phyloP scores from a whole-genome alignment of 2,329 filamentous ascomycete genomes.

The Gyromitra esculenta region DNA sequence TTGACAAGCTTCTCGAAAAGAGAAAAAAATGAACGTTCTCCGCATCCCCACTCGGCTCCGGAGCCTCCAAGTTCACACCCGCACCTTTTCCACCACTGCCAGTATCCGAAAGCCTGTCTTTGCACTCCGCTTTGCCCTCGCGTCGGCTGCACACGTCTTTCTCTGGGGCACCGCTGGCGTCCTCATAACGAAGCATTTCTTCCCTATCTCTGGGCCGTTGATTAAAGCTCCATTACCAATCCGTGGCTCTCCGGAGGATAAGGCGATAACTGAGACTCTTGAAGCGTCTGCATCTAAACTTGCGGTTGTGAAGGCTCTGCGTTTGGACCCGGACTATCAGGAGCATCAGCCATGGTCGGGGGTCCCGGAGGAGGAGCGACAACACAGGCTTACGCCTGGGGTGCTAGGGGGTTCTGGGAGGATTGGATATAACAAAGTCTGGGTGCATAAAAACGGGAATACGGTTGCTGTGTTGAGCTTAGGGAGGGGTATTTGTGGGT shows the following conservation, averaged over 20 bases:
- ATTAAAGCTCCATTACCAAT: slow-evolving; percentile 28
- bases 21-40: slow-evolving; percentile 29
- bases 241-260: neutral
- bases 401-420: slow-evolving; percentile 37
- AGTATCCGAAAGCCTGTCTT: neutral
- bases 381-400: slow-evolving; percentile 28
- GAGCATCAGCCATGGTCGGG: slow-evolving; percentile 39
- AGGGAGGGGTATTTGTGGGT: slow-evolving; percentile 43
- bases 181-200: slow-evolving; percentile 33
- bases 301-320: slow-evolving; percentile 29
- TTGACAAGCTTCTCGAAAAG: neutral
- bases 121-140: slow-evolving; percentile 27
- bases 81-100: slow-evolving; percentile 10
- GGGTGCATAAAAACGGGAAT: slow-evolving; percentile 44
- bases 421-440: slow-evolving; percentile 46
- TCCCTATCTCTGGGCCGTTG: slow-evolving; percentile 38
- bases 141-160: slow-evolving; percentile 28
- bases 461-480: slow-evolving; percentile 44
- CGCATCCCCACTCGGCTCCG: slow-evolving; percentile 26
- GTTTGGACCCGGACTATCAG: slow-evolving; percentile 35
- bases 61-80: neutral
- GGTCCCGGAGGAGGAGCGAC: slow-evolving; percentile 34
- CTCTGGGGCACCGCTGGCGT: slow-evolving; percentile 38
- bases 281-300: slow-evolving; percentile 37
- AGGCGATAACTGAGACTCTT: slow-evolving; percentile 15